Evolutionary conservation across 2,329 filamentous ascomycete species (phyloP).

Genomic region (Scopulariopsis brevicaulis): DNA sequence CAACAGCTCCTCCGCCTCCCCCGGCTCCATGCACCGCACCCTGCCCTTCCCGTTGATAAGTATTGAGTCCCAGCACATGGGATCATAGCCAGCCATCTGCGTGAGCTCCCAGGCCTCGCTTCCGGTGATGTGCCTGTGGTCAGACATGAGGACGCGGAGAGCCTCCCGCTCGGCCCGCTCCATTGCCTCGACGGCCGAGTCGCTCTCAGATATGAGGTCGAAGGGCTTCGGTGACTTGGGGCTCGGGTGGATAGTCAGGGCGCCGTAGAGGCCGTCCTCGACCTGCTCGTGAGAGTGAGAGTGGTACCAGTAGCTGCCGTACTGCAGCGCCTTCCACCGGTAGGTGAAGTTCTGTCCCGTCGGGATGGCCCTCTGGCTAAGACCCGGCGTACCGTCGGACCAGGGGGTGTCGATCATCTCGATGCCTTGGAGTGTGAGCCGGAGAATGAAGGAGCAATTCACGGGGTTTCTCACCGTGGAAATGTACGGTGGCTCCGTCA

Average conservation of each 20-base stretch:
- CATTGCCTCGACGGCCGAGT: slow-evolving; percentile 29
- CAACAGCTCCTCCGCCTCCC: slow-evolving; percentile 27
- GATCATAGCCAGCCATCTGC: slow-evolving; percentile 30
- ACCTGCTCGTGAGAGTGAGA: slow-evolving; percentile 43
- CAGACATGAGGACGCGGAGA: slow-evolving; percentile 38
- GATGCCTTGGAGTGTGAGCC: slow-evolving; percentile 22
- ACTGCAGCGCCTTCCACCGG: slow-evolving; percentile 40
- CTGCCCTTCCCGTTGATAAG: slow-evolving; percentile 51
- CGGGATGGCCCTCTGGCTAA: slow-evolving; percentile 39
- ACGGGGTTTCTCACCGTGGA: slow-evolving; percentile 22
- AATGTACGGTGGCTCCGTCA: slow-evolving; percentile 35
- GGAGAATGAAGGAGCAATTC: background rate
- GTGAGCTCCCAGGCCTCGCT: slow-evolving; percentile 31
- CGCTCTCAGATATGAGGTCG: slow-evolving; percentile 14
- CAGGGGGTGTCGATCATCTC: slow-evolving; percentile 41
- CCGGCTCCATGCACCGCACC: slow-evolving; percentile 35
- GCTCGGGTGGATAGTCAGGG: slow-evolving; percentile 35
- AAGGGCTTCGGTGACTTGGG: slow-evolving; percentile 6
- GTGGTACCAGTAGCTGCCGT: slow-evolving; percentile 52
- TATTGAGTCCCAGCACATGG: slow-evolving; percentile 47
- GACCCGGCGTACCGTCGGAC: slow-evolving; percentile 48
- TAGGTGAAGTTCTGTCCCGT: slow-evolving; percentile 38
- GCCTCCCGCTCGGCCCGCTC: slow-evolving; percentile 32
- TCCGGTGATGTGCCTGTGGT: slow-evolving; percentile 44
- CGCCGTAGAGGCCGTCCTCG: slow-evolving; percentile 47